Percentiles rank a stretch among this genome's conserved stretches.
phyloP scores from a whole-genome alignment of 1,139 yeast genomes.

The Saccharomyces pastorianus region DNA sequence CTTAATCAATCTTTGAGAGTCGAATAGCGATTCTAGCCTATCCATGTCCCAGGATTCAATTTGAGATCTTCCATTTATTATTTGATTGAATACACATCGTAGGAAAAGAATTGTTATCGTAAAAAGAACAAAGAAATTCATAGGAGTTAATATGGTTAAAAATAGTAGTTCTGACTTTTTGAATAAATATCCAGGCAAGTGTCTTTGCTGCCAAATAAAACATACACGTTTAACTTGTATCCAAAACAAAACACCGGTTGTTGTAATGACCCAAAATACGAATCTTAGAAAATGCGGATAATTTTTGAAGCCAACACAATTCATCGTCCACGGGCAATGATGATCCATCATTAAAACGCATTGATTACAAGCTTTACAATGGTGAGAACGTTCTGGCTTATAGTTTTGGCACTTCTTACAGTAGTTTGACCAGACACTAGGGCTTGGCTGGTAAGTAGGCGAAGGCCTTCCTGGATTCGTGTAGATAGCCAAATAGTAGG shows the following conservation, averaged over 20 bases:
- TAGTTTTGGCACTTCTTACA: conserved; percentile 56
- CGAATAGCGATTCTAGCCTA: conserved; percentile 47
- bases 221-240: conserved; percentile 39
- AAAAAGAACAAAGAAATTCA: conserved; percentile 50
- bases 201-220: conserved; percentile 44
- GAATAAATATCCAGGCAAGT: conserved; percentile 54
- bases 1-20: conserved; percentile 20
- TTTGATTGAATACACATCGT: conserved; percentile 52
- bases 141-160: conserved; percentile 48
- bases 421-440: conserved; percentile 47
- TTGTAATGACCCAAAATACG: conserved; percentile 54
- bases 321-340: conserved; percentile 82
- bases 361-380: conserved; percentile 53
- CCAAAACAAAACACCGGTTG: conserved; percentile 44
- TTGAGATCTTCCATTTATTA: conserved; percentile 72
- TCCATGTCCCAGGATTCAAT: conserved; percentile 92
- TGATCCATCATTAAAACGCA: conserved; percentile 84
- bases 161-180: conserved; percentile 47
- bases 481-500: conserved; percentile 53
- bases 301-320: conserved; percentile 74
- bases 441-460: conserved; percentile 32
- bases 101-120: conserved; percentile 51
- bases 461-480: conserved; percentile 57
- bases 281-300: conserved; percentile 80
- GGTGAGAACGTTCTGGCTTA: conserved; percentile 76